These are phyloP conservation scores for Acanthamoeba royreba DNA, from an alignment of 208 protist genomes.

Conservation along the genomic window DNA sequence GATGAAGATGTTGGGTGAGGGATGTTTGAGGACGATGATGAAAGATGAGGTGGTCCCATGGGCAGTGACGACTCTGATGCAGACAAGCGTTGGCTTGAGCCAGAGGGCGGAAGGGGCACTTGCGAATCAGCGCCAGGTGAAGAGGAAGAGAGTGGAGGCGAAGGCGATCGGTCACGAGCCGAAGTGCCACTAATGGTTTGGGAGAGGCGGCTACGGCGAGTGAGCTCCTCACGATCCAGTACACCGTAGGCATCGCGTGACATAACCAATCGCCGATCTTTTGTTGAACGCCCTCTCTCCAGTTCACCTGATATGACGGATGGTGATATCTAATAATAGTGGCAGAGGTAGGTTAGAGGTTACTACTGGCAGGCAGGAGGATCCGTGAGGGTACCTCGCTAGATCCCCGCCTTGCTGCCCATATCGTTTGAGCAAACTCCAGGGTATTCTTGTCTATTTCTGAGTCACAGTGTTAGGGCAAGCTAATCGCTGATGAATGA, in stretches of 20 bases:
- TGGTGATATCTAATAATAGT: too few species aligned
- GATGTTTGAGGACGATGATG: neutral
- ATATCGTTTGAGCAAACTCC: neutral
- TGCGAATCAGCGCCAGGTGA: neutral
- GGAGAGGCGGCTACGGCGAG: neutral
- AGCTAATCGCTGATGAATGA: too few species aligned
- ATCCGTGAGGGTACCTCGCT: neutral
- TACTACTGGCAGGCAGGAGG: neutral
- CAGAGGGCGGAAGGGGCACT: too few species aligned
- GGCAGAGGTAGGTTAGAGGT: neutral
- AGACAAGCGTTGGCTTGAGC: too few species aligned
- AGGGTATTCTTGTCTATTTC: neutral
- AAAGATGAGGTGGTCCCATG: neutral
- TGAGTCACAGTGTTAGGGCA: neutral
- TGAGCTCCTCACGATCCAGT: neutral
- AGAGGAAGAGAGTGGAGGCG: neutral
- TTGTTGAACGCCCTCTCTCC: neutral
- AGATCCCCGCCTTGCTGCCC: neutral
- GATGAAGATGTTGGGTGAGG: neutral
- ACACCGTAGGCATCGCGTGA: neutral
- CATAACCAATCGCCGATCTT: neutral
- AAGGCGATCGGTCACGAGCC: neutral
- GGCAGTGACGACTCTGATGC: neutral
- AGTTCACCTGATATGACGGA: too few species aligned
- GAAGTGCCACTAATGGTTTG: neutral